Conservation (phyloP, 2,329 filamentous ascomycete species). For the Beauveria scarabaeidicola region DNA sequence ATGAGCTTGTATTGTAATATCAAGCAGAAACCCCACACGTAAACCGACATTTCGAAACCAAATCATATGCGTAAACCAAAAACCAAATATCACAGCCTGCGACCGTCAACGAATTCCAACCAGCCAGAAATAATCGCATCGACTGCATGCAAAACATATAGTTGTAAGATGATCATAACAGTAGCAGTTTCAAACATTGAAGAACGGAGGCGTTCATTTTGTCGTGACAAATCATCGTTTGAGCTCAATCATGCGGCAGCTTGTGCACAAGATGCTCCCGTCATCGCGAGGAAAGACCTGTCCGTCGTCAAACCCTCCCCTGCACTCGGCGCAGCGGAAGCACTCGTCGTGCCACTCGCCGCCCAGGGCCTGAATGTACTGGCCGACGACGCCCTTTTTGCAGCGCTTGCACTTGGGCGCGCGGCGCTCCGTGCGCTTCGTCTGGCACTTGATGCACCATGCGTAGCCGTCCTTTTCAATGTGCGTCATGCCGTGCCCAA, state of each 20-base stretch:
- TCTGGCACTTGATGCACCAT: constrained; percentile 92
- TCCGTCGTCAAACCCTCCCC: constrained; percentile 53
- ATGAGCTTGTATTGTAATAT: constrained; percentile 1
- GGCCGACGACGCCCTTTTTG: constrained; percentile 73
- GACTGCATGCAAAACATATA: not conserved
- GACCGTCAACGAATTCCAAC: not conserved
- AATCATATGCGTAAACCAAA: not conserved
- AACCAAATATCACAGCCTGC: not conserved
- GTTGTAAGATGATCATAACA: not conserved
- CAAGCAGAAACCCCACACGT: not conserved
- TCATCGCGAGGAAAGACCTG: constrained; percentile 55
- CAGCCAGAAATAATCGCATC: not conserved
- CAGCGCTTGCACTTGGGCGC: constrained; percentile 85
- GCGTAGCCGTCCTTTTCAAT: constrained; percentile 97
- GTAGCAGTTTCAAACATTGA: not conserved
- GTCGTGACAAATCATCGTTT: constrained; percentile 33
- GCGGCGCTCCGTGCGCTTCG: constrained; percentile 78
- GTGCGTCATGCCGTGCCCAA: constrained; percentile 60
- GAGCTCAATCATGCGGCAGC: constrained; percentile 50
- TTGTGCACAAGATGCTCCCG: constrained; percentile 49
- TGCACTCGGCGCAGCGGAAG: constrained; percentile 67
- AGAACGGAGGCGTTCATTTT: not conserved
- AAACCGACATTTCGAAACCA: not conserved
- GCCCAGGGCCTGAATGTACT: constrained; percentile 82
- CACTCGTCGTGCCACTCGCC: constrained; percentile 91